Conservation (phyloP, 2,329 filamentous ascomycete genomes). For the Ilyonectria robusta region DNA sequence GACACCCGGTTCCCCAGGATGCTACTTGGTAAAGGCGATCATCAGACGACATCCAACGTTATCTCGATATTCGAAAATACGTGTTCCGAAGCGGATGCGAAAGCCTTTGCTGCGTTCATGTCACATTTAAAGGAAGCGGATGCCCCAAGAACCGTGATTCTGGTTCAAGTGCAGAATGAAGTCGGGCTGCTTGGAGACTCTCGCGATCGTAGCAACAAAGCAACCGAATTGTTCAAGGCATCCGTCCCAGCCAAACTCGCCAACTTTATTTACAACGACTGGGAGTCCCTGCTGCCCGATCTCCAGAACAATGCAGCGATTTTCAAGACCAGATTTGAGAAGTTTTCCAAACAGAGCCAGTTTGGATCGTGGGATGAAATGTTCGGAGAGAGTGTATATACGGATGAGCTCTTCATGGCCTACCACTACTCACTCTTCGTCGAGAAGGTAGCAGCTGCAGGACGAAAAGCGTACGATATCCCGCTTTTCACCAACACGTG, state of each 20-base stretch:
- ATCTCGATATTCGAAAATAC: slow-evolving; percentile 43
- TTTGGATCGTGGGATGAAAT: not conserved
- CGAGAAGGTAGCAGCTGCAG: slow-evolving; percentile 1
- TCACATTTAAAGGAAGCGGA: slow-evolving; percentile 56
- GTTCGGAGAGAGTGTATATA: not conserved
- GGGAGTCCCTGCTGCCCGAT: slow-evolving; percentile 25
- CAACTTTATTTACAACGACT: slow-evolving; percentile 12
- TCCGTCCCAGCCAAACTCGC: slow-evolving; percentile 28
- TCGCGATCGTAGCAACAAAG: slow-evolving; percentile 56
- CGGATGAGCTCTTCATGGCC: slow-evolving; percentile 1
- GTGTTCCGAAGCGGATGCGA: slow-evolving; percentile 26
- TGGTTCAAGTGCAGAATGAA: slow-evolving; percentile 69
- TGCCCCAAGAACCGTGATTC: slow-evolving; percentile 58
- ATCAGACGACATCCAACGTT: slow-evolving; percentile 44
- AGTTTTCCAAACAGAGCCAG: not conserved
- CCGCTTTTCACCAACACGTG: not conserved
- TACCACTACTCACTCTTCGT: not conserved
- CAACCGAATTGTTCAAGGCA: slow-evolving; percentile 47
- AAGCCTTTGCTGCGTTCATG: slow-evolving; percentile 50
- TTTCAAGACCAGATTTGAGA: slow-evolving; percentile 4
- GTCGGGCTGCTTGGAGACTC: slow-evolving; percentile 63
- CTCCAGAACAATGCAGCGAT: slow-evolving; percentile 5
- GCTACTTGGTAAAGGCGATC: slow-evolving; percentile 47
- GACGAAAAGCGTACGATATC: not conserved
- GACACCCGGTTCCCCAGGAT: slow-evolving; percentile 45